phyloP scores from a whole-genome alignment of 495 filamentous ascomycete genomes.

The Xylaria grammica region DNA sequence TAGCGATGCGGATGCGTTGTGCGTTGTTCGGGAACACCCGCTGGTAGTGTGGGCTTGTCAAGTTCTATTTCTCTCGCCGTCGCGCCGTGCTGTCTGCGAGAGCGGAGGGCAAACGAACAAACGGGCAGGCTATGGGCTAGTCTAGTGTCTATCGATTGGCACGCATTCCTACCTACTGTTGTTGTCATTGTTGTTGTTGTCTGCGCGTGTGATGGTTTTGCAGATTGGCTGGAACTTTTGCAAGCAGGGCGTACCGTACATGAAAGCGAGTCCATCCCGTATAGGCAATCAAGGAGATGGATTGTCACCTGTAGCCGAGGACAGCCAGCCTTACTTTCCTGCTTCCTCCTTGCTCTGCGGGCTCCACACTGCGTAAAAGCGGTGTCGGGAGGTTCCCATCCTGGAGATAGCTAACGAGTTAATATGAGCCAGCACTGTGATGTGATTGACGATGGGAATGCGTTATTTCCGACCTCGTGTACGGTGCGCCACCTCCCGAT shows the following conservation, averaged over 20 bases:
- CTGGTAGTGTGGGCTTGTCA: not conserved
- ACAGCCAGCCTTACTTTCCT: constrained; percentile 4
- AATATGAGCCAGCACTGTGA: not conserved
- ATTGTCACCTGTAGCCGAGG: not conserved
- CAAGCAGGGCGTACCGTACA: not conserved
- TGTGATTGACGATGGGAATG: not conserved
- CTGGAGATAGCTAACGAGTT: not conserved
- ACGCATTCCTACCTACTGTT: too few species aligned
- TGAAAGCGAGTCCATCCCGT: not conserved
- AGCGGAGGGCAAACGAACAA: too few species aligned
- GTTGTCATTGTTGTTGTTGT: too few species aligned
- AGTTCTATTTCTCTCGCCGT: too few species aligned
- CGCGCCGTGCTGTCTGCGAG: too few species aligned
- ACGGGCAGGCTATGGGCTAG: too few species aligned
- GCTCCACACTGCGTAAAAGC: constrained; percentile 1
- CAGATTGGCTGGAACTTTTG: not conserved
- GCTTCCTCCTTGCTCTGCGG: not conserved
- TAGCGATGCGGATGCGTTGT: not conserved
- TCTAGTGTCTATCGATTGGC: too few species aligned
- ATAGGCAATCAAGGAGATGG: not conserved
- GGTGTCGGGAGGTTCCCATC: constrained; percentile 9
- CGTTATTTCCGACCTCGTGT: constrained; percentile 9
- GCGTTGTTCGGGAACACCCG: not conserved
- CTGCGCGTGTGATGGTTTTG: not conserved
- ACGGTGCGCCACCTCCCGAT: constrained; percentile 13